Base-by-base conservation (phyloP, 2,329 filamentous ascomycete genomes). In the Tolypocladium inflatum region DNA sequence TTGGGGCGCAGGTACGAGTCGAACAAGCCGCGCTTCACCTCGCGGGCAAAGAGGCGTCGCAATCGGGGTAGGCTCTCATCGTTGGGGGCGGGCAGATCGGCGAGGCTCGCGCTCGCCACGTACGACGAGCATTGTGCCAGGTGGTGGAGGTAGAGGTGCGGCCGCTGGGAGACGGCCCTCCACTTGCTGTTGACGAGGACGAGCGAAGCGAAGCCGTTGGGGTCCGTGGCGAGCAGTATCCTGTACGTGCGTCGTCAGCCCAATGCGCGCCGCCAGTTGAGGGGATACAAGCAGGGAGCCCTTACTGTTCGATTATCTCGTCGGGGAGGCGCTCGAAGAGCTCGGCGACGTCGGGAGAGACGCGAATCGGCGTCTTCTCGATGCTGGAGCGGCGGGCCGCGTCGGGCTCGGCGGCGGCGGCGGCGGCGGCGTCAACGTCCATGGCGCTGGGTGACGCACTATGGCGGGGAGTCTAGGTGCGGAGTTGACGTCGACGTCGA, bases 1-100 rank as follows among this genome's bases (percentile, higher is more conserved):
- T 74, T 80, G 4, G 90, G 89, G 21, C 87, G 82, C 55, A 91
- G 70, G 68, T 90, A 92, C 41, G 86, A 84, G 64, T 90, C 85
- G 69, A 92, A 93, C 54, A 91, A 78, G 72, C 90, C 90, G 58
- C 88, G 82, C 71, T 90, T 89, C 63, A 88, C 82, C 68, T 92
- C 86, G 55, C 79, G 79, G 10, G 83, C 80, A 67, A 94, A 92
- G 33, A 83, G 76, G 23, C 78, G 78, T 58, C 89, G 87, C 38
- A 93, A 75, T 23, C 71, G 73, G 51, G 80, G 78, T 6, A 93
- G 76, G 58, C 82, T 77, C 38, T 79, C 74, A 54, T 78, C 74
- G 48, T 74, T 70, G 54, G 72, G 66, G 23, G 72, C 60, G 50
- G 73, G 69, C 30, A 74, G 63, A n/a, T 68, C 67, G 19, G 68